phyloP scores from a whole-genome alignment of 2,329 filamentous ascomycete species.

The Sclerotinia nivalis region DNA sequence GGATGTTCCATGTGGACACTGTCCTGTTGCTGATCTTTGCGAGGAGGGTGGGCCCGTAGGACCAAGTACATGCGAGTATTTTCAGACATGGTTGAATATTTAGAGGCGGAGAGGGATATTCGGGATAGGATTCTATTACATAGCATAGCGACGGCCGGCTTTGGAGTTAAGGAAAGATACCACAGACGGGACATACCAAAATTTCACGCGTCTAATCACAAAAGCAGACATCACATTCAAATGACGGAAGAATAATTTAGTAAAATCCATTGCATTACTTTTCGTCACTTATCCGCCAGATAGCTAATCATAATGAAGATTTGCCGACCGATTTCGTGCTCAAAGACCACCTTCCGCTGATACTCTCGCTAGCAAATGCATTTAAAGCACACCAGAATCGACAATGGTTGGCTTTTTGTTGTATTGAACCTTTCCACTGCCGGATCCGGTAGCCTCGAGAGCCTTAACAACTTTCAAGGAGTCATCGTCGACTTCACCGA shows the following conservation, averaged over 20 bases:
- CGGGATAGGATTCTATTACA: conserved; percentile 27
- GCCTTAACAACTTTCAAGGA: conserved; percentile 57
- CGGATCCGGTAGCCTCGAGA: conserved; percentile 60
- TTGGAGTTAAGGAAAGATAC: conserved; percentile 41
- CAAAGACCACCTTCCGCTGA: conserved; percentile 25
- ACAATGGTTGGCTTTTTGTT: conserved; percentile 60
- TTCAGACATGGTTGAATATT: conserved; percentile 73
- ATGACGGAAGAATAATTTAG: conserved; percentile 21
- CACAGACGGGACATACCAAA: conserved; percentile 25
- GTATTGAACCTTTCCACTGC: conserved; percentile 57
- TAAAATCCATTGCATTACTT: conserved; percentile 22
- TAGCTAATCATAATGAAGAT: conserved; percentile 21
- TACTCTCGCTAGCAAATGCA: conserved; percentile 43
- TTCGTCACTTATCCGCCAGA: conserved; percentile 23
- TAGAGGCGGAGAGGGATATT: conserved; percentile 3
- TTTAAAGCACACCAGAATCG: conserved; percentile 46
- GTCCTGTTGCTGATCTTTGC: conserved; percentile 91
- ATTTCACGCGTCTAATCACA: not conserved
- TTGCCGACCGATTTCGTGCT: conserved; percentile 22
- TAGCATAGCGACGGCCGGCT: conserved; percentile 39
- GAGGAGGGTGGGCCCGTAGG: conserved; percentile 88
- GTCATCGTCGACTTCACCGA: conserved; percentile 64
- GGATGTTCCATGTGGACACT: conserved; percentile 86
- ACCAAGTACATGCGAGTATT: conserved; percentile 88
- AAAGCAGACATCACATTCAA: not conserved